Evolutionary conservation across 2,329 filamentous ascomycete genomes (phyloP), one percentile per base, ranked within the genome.

Genomic region (Plectosphaerella sp.): DNA sequence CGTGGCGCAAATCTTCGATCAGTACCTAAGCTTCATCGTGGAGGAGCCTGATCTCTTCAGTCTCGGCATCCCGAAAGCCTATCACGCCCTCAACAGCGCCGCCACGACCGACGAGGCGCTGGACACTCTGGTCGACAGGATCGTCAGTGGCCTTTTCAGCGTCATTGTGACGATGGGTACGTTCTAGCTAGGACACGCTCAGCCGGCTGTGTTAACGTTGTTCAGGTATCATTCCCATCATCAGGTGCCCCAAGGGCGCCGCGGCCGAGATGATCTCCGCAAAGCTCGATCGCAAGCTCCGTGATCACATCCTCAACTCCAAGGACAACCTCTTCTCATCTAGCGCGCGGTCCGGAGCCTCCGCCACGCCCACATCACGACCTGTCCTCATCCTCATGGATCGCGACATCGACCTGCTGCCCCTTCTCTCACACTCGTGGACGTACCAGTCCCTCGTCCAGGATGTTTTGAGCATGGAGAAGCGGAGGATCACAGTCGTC

Each of bases 21-120:
- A 99, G 67, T 97, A 97, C 65, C 78, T 99, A 50, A 97, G 99
- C 71, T 99, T 97, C 64, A 89, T 97, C 57, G 93, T 97, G 42
- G 89, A 89, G 35, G 94, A 99, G 67, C 92, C 93, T 5, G 93
- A 97, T 67, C 77, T 99, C 5, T 99, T 99, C 72, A 96, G 89
- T 64, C 75, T 99, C 56, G 92, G 92, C 10, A 89, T 97, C 82
- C 88, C 87, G 55, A 83, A 96, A 67, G 90, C 89, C 9, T 99
- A 99, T 68, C 95, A 90, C 84, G 91, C 89, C n/a, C 77, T 99
- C 64, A 97, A 97, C 72, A 97, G 92, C 69, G 89, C 88, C 15
- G 86, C 89, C 65, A 96, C 91, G 3, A 89, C 87, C 58, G 94
- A 97, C 61, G 89, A 94, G 54, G 89, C 94, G 64, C 80, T 99